Evolutionary conservation across 108 stramenopile species (phyloP).

Genomic region (Cyclotella atomus): DNA sequence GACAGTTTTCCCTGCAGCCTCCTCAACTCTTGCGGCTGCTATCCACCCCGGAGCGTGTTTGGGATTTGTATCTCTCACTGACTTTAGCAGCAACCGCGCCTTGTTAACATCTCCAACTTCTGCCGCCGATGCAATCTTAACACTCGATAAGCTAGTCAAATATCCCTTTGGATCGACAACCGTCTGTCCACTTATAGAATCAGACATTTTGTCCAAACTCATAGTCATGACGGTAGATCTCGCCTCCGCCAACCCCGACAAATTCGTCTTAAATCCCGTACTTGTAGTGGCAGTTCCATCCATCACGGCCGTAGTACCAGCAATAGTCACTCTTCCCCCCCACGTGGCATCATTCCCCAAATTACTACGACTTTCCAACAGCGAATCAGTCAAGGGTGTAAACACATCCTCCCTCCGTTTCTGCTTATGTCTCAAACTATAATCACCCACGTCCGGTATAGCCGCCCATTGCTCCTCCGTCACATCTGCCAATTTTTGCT

Average conservation of each 20-base stretch:
- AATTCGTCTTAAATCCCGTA: slow-evolving; percentile 55
- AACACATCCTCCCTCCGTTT: slow-evolving; percentile 83
- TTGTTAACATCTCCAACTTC: slow-evolving; percentile 96
- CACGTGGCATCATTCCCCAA: slow-evolving; percentile 60
- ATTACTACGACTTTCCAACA: slow-evolving; percentile 68
- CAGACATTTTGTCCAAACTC: slow-evolving; percentile 91
- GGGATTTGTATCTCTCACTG: slow-evolving; percentile 96
- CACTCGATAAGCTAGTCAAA: slow-evolving; percentile 83
- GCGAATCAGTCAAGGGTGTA: slow-evolving; percentile 91
- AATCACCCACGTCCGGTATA: slow-evolving; percentile 97
- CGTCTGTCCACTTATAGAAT: slow-evolving; percentile 89
- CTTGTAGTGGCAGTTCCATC: slow-evolving; percentile 25
- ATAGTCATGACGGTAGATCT: slow-evolving; percentile 92
- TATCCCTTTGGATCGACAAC: slow-evolving; percentile 96
- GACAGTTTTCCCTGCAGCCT: slow-evolving; percentile 90
- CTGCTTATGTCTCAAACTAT: slow-evolving; percentile 89
- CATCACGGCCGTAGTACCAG: slow-evolving; percentile 22
- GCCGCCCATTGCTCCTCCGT: slow-evolving; percentile 94
- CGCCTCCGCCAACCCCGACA: slow-evolving; percentile 86
- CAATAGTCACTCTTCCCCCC: slow-evolving; percentile 35
- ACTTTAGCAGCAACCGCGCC: slow-evolving; percentile 92
- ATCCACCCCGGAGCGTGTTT: slow-evolving; percentile 99
- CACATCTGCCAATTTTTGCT: slow-evolving; percentile 87
- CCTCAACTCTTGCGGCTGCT: slow-evolving; percentile 97
- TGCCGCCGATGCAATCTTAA: slow-evolving; percentile 70